A percentile compares a stretch with the other conserved stretches of the same genome.
phyloP scores from a whole-genome alignment of 495 filamentous ascomycete species.

The Aspergillus asperescens region DNA sequence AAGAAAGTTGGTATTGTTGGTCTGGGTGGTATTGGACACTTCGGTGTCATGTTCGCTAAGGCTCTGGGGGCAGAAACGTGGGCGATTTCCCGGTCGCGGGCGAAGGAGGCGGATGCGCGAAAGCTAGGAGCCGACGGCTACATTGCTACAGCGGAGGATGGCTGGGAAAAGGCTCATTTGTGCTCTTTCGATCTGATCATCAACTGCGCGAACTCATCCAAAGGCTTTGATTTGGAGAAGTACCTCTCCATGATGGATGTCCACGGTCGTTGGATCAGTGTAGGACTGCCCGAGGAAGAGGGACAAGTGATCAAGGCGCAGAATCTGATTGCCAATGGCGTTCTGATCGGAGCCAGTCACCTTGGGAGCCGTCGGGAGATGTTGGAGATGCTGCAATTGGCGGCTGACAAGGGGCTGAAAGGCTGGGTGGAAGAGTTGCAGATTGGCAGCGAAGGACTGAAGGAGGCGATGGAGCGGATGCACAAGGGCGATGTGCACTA shows the following conservation, averaged over 20 bases:
- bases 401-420: constrained; percentile 73
- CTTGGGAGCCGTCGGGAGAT: constrained; percentile 78
- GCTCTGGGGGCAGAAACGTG: constrained; percentile 66
- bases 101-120: constrained; percentile 63
- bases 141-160: constrained; percentile 59
- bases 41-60: constrained; percentile 65
- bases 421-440: constrained; percentile 75
- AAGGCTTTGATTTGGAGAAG: constrained; percentile 60
- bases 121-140: constrained; percentile 71
- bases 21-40: constrained; percentile 71
- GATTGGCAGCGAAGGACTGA: constrained; percentile 64
- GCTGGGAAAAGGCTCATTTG: constrained; percentile 50
- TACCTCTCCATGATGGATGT: constrained; percentile 79
- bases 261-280: constrained; percentile 75
- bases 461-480: constrained; percentile 61
- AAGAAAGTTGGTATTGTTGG: constrained; percentile 79
- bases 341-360: constrained; percentile 75
- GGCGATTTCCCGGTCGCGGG: constrained; percentile 62
- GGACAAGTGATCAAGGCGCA: constrained; percentile 69
- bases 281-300: constrained; percentile 79
- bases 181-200: constrained; percentile 69
- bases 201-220: constrained; percentile 64
- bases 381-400: constrained; percentile 75
- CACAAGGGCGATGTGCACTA: constrained; percentile 67
- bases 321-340: constrained; percentile 70